Conservation (phyloP, 208 protist genomes). For the Lotmaria passim region DNA sequence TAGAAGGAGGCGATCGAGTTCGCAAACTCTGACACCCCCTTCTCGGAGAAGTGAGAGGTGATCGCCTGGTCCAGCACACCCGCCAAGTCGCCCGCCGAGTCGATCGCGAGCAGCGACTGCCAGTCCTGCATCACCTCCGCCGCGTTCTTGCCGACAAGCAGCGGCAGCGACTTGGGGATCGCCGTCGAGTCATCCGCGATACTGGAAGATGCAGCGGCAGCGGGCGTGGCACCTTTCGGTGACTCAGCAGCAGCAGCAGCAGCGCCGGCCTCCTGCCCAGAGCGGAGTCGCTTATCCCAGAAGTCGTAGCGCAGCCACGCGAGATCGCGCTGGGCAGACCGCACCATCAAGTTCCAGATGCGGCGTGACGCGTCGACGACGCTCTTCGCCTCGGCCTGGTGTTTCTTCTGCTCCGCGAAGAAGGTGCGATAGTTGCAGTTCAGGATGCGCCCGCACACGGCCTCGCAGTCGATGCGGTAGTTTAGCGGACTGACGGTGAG, state of each 20-base stretch:
- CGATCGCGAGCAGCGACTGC: slow-evolving; percentile 33
- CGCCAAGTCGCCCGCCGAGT: slow-evolving; percentile 69
- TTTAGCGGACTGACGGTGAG: slow-evolving; percentile 65
- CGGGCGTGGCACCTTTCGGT: not conserved
- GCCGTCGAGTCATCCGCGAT: slow-evolving; percentile 19
- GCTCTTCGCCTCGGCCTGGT: slow-evolving; percentile 58
- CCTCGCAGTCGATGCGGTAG: slow-evolving; percentile 87
- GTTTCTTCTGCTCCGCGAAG: slow-evolving; percentile 64
- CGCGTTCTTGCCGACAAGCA: slow-evolving; percentile 21
- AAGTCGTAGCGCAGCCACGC: slow-evolving; percentile 89
- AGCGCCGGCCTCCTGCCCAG: not conserved
- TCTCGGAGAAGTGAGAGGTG: slow-evolving; percentile 78
- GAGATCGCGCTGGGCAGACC: slow-evolving; percentile 74
- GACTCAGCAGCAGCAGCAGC: slow-evolving; percentile 4
- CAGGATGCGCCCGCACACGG: slow-evolving; percentile 80
- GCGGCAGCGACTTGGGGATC: slow-evolving; percentile 30
- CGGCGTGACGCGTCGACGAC: slow-evolving; percentile 63
- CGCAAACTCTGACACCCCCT: slow-evolving; percentile 45
- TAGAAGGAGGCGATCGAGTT: slow-evolving; percentile 64
- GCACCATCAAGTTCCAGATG: slow-evolving; percentile 91
- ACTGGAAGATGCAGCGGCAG: not conserved
- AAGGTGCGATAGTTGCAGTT: slow-evolving; percentile 89
- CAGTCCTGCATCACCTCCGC: slow-evolving; percentile 30
- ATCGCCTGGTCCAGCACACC: slow-evolving; percentile 79
- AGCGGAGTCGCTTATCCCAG: slow-evolving; percentile 64